Base-by-base conservation (phyloP, 192 early-diverging fungal species). In the Podila minutissima region DNA sequence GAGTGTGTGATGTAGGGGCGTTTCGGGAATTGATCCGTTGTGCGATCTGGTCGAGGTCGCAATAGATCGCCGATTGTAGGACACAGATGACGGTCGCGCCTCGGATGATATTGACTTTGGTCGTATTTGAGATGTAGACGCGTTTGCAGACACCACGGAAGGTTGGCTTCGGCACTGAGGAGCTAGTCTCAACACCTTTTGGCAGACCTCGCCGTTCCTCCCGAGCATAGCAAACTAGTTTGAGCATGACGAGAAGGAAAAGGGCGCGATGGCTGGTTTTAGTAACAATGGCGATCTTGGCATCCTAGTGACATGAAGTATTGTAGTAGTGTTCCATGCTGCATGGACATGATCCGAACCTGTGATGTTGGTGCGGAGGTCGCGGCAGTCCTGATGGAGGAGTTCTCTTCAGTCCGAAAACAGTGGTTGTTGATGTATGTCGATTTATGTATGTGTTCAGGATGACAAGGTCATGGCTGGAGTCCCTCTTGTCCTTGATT, bases 141-240 rank as follows among this genome's bases (percentile, higher is more conserved):
- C 68, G n/a, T 67, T 26, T 31, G 41, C 31, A 58, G 49, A 32
- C 24, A 59, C 4, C n/a, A 58, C 35, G 59, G 73, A 67, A 55
- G 60, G 35, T 24, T 29, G 41, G 33, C 53, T 58, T 31, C 15
- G 31, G 37, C 37, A 24, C 63, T 60, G 63, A 55, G 73, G 68
- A n/a, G 61, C 48, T 31, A 71, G 38, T 58, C 59, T 71, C 67
- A 81, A 17, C 31, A 69, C 62, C 51, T 37, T 61, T 67, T 64
- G 59, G 65, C 63, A 73, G 48, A 73, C 71, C 66, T 81, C 70
- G 55, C 77, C 62, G 61, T 69, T 81, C 77, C 77, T 73, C 71
- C 71, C 28, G 49, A 81, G 71, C 77, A 81, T 81, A 22, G 35
- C 77, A 64, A 62, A 33, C 9, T 29, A 20, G 20, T n/a, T n/a